Base-by-base conservation (phyloP, 2,329 filamentous ascomycete genomes). In the Coniochaeta ligniaria region DNA sequence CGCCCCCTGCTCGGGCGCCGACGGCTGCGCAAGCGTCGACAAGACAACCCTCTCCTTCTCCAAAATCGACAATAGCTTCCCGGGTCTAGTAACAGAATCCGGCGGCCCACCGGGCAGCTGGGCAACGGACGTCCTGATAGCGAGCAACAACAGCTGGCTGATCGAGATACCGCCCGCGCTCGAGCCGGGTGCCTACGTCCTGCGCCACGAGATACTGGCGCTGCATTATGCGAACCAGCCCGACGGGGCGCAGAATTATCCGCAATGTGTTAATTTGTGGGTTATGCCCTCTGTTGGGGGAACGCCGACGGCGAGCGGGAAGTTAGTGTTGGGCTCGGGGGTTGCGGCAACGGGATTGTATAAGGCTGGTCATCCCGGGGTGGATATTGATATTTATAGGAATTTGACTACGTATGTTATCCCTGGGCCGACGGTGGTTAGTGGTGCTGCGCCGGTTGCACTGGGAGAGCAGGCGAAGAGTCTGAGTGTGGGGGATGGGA, bases 121-220 rank as follows among this genome's bases (percentile, higher is more conserved):
- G 78, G 73, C 73, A 1, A 72, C 74, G 5, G 75, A 79, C 61
- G 68, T 79, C 2, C 69, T 86, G 62, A 83, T 84, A 65, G 69
- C 73, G 59, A 77, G 78, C 67, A 83, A 83, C 72, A 80, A 80
- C 70, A 79, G 74, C 65, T 82, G 79, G 77, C 75, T 74, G 31
- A 71, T 79, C 26, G 75, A 71, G 6, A 73, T 83, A 50, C 80
- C 80, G 16, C 58, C 63, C 0, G 69, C 74, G 22, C 70, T 82
- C 52, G 70, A 66, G 3, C 64, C 77, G 0, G 81, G 81, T 1
- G 74, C 78, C 63, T 84, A 84, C 63, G 78, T 85, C 35, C 67
- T 85, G 35, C 74, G 82, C 2, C 80, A 84, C 65, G 82, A 84
- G 69, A 74, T 76, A 54, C 77, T 79, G 61, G 82, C 76, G 22